Percentiles rank a stretch among this genome's conserved stretches.
Evolutionary conservation across 1,284 basidiomycete genomes (phyloP).

Genomic region (Papiliotrema flavescens): DNA sequence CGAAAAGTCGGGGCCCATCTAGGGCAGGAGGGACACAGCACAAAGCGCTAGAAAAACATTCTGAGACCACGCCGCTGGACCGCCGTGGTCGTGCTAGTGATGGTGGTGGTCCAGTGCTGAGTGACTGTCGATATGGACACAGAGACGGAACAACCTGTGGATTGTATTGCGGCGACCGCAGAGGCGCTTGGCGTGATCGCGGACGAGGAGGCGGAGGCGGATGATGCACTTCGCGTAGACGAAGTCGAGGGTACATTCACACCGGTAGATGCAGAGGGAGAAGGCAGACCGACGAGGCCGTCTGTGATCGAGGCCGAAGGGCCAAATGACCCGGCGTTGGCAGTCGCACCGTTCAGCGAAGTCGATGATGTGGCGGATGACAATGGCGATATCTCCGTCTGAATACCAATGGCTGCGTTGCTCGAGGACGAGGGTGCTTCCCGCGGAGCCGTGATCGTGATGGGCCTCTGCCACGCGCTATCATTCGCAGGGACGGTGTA

Average conservation of each 20-base stretch:
- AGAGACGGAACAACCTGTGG: neutral
- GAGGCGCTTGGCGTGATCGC: neutral
- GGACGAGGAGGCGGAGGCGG: too few relatives aligned
- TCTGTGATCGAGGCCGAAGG: too few relatives aligned
- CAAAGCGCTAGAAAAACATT: neutral
- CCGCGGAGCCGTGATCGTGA: neutral
- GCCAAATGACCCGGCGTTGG: too few relatives aligned
- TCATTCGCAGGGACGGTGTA: neutral
- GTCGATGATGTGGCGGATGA: too few relatives aligned
- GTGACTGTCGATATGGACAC: neutral
- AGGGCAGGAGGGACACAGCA: too few relatives aligned
- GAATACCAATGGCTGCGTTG: neutral
- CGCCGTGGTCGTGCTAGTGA: neutral
- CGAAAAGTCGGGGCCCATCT: too few relatives aligned
- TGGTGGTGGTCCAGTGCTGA: neutral
- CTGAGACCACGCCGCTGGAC: neutral
- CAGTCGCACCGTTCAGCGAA: too few relatives aligned
- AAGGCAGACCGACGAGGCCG: too few relatives aligned
- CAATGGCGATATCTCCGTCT: neutral
- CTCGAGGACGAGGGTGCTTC: neutral
- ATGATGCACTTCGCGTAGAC: too few relatives aligned
- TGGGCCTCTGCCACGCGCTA: neutral
- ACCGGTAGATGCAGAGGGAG: too few relatives aligned
- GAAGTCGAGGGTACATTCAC: too few relatives aligned
- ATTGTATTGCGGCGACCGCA: neutral